These are phyloP conservation scores for Amaranthus palmeri DNA, from an alignment of 148 eudicot species.

Conservation along the genomic window DNA sequence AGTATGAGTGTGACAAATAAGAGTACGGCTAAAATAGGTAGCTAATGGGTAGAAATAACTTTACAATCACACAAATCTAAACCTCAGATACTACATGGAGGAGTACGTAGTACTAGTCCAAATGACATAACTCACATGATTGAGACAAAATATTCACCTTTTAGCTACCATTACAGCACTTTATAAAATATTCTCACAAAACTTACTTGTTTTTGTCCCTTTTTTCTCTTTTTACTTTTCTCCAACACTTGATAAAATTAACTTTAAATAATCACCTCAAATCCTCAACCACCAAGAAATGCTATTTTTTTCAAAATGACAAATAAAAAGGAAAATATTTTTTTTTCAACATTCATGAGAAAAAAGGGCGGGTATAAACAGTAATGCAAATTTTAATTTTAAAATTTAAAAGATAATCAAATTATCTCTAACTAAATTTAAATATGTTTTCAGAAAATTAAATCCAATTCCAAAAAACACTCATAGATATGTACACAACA, in stretches of 20 bases:
- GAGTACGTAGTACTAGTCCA: background rate
- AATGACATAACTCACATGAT: slow-evolving; percentile 3
- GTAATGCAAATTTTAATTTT: background rate
- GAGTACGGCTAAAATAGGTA: too few relatives aligned
- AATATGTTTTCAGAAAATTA: background rate
- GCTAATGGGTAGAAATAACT: background rate
- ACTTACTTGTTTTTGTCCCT: background rate
- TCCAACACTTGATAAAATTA: background rate
- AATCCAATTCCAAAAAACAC: slow-evolving; percentile 9
- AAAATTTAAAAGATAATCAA: slow-evolving; percentile 22
- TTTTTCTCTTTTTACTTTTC: background rate
- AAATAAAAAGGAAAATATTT: background rate
- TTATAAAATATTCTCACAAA: background rate
- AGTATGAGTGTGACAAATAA: too few relatives aligned
- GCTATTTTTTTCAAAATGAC: too few relatives aligned
- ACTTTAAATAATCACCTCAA: background rate
- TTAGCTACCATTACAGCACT: slow-evolving; percentile 12
- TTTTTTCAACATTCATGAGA: slow-evolving; percentile 22
- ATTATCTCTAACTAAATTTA: background rate
- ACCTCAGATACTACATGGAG: background rate
- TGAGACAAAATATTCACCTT: slow-evolving; percentile 14
- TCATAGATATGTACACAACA: background rate
- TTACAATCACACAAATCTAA: slow-evolving; percentile 7
- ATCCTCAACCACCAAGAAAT: slow-evolving; percentile 1
- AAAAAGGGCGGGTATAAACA: background rate